A percentile compares a stretch with the other conserved stretches of the same genome.
Conservation (phyloP, 2,329 filamentous ascomycete genomes). For the Colletotrichum theobromicola region DNA sequence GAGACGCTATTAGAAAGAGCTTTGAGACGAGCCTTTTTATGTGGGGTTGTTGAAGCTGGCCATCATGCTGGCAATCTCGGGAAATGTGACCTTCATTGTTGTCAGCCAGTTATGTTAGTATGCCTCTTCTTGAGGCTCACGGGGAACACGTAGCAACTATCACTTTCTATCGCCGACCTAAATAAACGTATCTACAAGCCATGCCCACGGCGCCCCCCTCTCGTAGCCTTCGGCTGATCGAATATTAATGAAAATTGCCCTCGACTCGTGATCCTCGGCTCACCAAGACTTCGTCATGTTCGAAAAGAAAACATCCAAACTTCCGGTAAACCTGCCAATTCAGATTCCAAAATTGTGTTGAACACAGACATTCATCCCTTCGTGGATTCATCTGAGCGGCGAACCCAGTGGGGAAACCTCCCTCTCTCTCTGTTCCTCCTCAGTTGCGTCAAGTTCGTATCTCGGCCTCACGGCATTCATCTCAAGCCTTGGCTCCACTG, state of each 20-base stretch:
- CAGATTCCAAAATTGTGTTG: background rate
- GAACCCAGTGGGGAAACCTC: background rate
- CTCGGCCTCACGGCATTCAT: background rate
- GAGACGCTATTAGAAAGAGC: background rate
- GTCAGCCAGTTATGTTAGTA: accelerated
- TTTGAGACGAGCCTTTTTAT: background rate
- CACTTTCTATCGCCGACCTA: background rate
- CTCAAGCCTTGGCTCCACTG: background rate
- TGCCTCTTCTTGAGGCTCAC: background rate
- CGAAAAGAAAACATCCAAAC: background rate
- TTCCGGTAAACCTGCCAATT: background rate
- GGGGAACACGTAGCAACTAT: background rate
- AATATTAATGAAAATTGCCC: background rate
- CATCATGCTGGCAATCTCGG: accelerated
- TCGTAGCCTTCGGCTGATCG: background rate
- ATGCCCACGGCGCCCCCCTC: background rate
- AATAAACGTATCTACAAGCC: background rate
- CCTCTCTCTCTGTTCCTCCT: background rate
- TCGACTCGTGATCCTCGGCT: accelerated
- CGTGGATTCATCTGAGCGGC: background rate
- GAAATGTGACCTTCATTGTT: background rate
- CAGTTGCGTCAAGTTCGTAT: background rate
- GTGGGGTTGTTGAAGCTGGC: background rate
- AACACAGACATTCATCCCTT: background rate
- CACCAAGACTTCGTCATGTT: background rate